These are phyloP conservation scores for Agaricales sp. DNA, from an alignment of 1,284 basidiomycete genomes.

Conservation along the genomic window DNA sequence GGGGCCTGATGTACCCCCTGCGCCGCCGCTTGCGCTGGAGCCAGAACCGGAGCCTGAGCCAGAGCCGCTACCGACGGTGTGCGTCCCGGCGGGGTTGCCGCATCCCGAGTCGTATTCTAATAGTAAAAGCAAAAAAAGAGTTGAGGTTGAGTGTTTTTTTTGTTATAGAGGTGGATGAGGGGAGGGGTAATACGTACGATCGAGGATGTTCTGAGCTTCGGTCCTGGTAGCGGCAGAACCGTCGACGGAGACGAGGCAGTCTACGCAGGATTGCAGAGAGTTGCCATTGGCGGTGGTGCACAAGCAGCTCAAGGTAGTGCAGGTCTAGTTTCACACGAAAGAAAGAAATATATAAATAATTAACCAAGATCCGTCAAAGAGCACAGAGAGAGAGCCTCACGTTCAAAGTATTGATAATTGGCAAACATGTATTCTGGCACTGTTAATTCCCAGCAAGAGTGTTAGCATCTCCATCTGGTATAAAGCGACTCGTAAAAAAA, in stretches of 20 bases:
- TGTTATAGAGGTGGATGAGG: too few relatives aligned
- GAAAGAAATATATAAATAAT: neutral
- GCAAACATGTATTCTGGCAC: neutral
- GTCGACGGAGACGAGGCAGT: constrained; percentile 11
- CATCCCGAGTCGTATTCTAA: neutral
- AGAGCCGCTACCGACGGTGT: neutral
- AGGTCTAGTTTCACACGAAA: constrained; percentile 10
- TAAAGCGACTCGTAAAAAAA: neutral
- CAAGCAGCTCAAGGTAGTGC: constrained; percentile 10
- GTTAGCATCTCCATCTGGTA: too few relatives aligned
- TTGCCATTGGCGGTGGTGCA: constrained; percentile 13
- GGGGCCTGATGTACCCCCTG: too few relatives aligned
- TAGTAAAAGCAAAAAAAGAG: neutral
- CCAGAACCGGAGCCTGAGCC: neutral
- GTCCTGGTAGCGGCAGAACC: constrained; percentile 3
- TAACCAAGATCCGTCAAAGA: neutral
- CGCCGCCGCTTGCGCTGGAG: neutral
- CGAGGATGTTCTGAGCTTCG: constrained; percentile 10
- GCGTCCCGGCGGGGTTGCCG: neutral
- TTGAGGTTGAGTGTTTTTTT: too few relatives aligned
- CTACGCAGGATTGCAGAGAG: constrained; percentile 13
- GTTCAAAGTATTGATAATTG: neutral
- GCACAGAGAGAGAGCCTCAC: neutral
- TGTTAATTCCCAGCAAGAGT: neutral
- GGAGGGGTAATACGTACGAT: constrained; percentile 7